Percentiles rank a stretch among this genome's conserved stretches.
phyloP scores from a whole-genome alignment of 1,139 yeast genomes.

The Scheffersomyces parashehatae region DNA sequence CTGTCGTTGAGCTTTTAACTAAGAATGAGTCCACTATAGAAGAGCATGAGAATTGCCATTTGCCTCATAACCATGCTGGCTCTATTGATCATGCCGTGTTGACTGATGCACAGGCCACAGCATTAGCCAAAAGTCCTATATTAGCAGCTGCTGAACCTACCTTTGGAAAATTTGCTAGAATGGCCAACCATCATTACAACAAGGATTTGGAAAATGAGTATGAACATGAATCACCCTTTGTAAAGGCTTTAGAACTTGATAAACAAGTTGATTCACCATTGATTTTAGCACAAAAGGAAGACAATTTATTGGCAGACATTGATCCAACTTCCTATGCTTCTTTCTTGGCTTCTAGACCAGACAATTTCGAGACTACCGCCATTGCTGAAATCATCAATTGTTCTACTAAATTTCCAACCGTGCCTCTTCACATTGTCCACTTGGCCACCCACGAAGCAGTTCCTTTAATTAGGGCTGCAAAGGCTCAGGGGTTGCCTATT shows the following conservation, averaged over 20 bases:
- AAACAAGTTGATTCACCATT: slow-evolving; percentile 38
- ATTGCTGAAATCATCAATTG: slow-evolving; percentile 68
- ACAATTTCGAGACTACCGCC: slow-evolving; percentile 82
- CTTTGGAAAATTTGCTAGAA: slow-evolving; percentile 48
- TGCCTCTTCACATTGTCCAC: slow-evolving; percentile 85
- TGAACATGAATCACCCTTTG: slow-evolving; percentile 15
- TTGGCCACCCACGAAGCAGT: slow-evolving; percentile 82
- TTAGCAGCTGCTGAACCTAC: slow-evolving; percentile 61
- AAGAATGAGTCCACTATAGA: slow-evolving; percentile 16
- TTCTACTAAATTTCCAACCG: slow-evolving; percentile 58
- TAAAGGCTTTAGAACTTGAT: slow-evolving; percentile 13
- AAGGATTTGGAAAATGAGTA: slow-evolving; percentile 12
- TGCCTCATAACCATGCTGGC: slow-evolving; percentile 43
- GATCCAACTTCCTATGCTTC: slow-evolving; percentile 73
- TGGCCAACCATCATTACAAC: slow-evolving; percentile 37
- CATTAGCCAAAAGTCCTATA: slow-evolving; percentile 55
- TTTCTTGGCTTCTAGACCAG: slow-evolving; percentile 85
- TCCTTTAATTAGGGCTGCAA: slow-evolving; percentile 69
- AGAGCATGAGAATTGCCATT: slow-evolving; percentile 35
- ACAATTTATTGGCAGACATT: slow-evolving; percentile 42
- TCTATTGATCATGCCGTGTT: slow-evolving; percentile 39
- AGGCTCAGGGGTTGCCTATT: slow-evolving; percentile 54
- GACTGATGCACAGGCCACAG: slow-evolving; percentile 50
- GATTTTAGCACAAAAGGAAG: slow-evolving; percentile 44
- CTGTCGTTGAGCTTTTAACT: slow-evolving; percentile 33